These are phyloP conservation scores for Parsonsia alboflavescens DNA, from an alignment of 257 asterid species.

Conservation along the genomic window DNA sequence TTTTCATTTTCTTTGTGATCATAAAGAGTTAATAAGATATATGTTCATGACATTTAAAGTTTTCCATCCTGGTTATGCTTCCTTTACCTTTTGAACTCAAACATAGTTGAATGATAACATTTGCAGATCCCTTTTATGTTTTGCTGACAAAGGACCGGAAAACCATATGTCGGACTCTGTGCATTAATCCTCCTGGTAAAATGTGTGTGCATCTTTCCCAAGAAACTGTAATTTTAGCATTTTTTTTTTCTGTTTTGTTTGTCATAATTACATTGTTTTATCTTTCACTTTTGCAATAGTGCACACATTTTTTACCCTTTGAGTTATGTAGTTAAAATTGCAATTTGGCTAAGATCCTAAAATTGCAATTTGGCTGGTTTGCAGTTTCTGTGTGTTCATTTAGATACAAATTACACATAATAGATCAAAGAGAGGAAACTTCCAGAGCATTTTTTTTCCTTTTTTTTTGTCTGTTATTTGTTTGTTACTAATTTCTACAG, in stretches of 20 bases:
- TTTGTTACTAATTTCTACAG: neutral
- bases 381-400: neutral
- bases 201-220: constrained; percentile 36
- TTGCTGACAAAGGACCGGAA: constrained; percentile 45
- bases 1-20: neutral
- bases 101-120: neutral
- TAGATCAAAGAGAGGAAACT: neutral
- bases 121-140: constrained; percentile 38
- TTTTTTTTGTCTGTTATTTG: neutral
- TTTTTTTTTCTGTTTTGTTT: neutral
- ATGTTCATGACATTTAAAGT: neutral
- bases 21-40: neutral
- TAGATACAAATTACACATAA: neutral
- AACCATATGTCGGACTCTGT: constrained; percentile 40
- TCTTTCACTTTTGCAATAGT: neutral
- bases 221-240: neutral
- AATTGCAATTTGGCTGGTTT: neutral
- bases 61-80: neutral
- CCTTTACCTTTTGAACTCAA: constrained; percentile 1
- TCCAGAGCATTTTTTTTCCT: neutral
- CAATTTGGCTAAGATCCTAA: neutral
- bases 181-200: constrained; percentile 41
- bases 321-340: neutral
- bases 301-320: neutral
- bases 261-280: neutral